Conservation (phyloP, 768 basidiomycete genomes). For the Lyophyllum decastes region DNA sequence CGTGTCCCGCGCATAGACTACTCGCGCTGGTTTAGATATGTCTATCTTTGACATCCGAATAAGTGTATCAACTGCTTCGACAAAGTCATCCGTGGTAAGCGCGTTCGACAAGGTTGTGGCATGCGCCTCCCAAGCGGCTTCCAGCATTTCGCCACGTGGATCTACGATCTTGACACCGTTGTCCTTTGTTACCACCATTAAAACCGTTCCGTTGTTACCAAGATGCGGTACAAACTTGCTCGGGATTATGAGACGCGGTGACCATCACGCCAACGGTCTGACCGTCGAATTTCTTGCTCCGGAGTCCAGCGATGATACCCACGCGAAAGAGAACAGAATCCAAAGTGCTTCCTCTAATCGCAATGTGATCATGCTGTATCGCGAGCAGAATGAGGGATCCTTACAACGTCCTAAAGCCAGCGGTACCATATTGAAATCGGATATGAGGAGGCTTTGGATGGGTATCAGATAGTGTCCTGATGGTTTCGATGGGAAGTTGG, state of each 20-base stretch:
- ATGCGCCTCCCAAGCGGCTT: conserved; percentile 87
- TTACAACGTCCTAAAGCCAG: conserved; percentile 90
- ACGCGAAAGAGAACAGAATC: conserved; percentile 95
- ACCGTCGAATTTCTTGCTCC: conserved; percentile 91
- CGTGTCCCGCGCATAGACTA: conserved; percentile 93
- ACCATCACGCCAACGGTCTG: conserved; percentile 97
- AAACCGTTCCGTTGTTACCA: conserved; percentile 8
- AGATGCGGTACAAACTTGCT: conserved; percentile 55
- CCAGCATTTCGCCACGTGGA: conserved; percentile 96
- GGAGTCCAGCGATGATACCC: conserved; percentile 84
- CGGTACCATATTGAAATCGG: conserved; percentile 88
- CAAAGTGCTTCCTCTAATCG: conserved; percentile 61
- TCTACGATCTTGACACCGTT: conserved; percentile 99
- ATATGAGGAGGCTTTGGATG: conserved; percentile 75
- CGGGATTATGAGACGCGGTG: conserved; percentile 99
- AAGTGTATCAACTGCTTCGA: conserved; percentile 61
- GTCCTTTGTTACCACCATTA: conserved; percentile 57
- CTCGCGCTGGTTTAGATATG: conserved; percentile 71
- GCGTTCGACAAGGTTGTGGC: conserved; percentile 90
- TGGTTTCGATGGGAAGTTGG: conserved; percentile 39
- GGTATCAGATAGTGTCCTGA: conserved; percentile 51
- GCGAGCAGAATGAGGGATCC: conserved; percentile 27
- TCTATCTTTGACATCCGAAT: conserved; percentile 73
- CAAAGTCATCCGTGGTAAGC: conserved; percentile 68
- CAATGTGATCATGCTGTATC: conserved; percentile 12